Evolutionary conservation across 1,139 yeast species (phyloP).

Genomic region (Debaryomyces subglobosus): DNA sequence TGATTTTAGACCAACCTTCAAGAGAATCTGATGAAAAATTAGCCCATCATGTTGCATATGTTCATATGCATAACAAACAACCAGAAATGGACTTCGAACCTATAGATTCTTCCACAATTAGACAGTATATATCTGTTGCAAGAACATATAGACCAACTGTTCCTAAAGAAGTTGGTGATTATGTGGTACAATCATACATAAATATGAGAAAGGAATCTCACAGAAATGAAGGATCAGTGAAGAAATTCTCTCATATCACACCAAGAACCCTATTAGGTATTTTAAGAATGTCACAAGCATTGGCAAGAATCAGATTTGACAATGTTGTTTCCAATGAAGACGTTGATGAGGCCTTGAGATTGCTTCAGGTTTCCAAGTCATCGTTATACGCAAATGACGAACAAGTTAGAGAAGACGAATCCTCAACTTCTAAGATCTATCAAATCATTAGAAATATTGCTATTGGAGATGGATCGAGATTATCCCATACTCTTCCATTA

Average conservation of each 20-base stretch:
- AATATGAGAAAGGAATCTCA: constrained; percentile 91
- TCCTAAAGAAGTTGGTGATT: constrained; percentile 84
- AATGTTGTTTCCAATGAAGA: constrained; percentile 72
- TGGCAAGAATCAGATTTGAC: constrained; percentile 86
- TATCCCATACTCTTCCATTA: constrained; percentile 52
- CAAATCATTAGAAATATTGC: constrained; percentile 61
- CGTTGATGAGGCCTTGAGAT: constrained; percentile 93
- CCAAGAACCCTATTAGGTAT: constrained; percentile 94
- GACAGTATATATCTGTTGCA: constrained; percentile 89
- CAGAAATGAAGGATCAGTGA: constrained; percentile 72
- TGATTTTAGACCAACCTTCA: constrained; percentile 83
- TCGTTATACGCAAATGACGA: constrained; percentile 65
- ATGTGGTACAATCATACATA: constrained; percentile 84
- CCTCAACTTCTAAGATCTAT: constrained; percentile 60
- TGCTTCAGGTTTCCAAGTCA: constrained; percentile 82
- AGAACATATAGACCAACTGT: constrained; percentile 85
- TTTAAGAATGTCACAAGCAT: constrained; percentile 90
- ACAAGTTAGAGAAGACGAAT: constrained; percentile 52
- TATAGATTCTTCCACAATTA: constrained; percentile 73
- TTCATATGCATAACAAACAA: constrained; percentile 89
- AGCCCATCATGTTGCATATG: constrained; percentile 93
- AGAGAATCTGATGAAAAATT: constrained; percentile 80
- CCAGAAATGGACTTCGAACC: constrained; percentile 81
- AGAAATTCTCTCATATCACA: constrained; percentile 85
- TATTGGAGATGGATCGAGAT: constrained; percentile 45